Evolutionary conservation across 352 stramenopile species (phyloP).

Genomic region (Thraustotheca clavata): DNA sequence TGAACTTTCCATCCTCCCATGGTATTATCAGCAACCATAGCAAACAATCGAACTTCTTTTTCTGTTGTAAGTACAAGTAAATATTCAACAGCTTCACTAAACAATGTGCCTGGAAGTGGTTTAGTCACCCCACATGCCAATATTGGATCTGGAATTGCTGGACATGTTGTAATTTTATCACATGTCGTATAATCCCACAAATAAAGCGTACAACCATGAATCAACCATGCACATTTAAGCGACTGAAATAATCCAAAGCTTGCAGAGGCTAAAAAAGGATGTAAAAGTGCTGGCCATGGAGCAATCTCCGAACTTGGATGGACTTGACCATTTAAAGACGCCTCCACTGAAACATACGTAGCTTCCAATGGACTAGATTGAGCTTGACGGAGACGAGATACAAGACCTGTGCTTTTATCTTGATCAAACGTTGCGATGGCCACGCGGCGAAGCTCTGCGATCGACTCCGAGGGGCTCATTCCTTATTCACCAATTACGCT

Average conservation of each 20-base stretch:
- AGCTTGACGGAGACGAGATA: not conserved
- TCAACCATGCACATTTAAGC: constrained; percentile 1
- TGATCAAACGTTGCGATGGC: not conserved
- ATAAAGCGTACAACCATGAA: not conserved
- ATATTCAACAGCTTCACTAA: constrained; percentile 89
- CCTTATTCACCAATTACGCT: not conserved
- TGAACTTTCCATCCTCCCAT: constrained; percentile 2
- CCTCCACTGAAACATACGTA: not conserved
- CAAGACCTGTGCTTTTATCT: not conserved
- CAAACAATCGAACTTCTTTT: constrained; percentile 91
- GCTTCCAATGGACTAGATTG: not conserved
- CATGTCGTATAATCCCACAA: constrained; percentile 10
- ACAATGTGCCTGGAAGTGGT: constrained; percentile 36
- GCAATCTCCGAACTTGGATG: not conserved
- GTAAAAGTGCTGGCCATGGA: not conserved
- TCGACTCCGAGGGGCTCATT: not conserved
- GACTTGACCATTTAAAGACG: not conserved
- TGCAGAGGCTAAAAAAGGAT: not conserved
- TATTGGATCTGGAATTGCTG: constrained; percentile 3
- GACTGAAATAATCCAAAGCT: constrained; percentile 11
- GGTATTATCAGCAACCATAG: constrained; percentile 55
- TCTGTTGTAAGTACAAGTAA: constrained; percentile 92
- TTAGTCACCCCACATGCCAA: not conserved
- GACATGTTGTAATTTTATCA: constrained; percentile 2
- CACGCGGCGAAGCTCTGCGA: constrained; percentile 1